Conservation (phyloP, 192 early-diverging fungal genomes). For the Podila verticillata region DNA sequence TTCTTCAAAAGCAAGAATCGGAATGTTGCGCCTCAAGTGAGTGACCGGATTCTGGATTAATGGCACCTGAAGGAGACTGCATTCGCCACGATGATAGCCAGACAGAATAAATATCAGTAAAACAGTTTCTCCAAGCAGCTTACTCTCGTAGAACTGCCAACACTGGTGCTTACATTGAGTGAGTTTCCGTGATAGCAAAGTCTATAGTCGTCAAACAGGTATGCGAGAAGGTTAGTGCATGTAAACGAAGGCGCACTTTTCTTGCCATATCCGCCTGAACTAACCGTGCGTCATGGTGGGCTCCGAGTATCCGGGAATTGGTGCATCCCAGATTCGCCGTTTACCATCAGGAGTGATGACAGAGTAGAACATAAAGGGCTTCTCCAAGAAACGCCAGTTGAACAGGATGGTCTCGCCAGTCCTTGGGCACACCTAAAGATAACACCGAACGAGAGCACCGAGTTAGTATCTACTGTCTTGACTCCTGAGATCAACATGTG, state of each 20-base stretch:
- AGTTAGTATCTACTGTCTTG: background rate
- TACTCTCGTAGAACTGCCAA: too few species aligned
- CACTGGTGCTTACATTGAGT: slow-evolving; percentile 21
- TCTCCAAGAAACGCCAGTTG: background rate
- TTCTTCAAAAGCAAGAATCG: slow-evolving; percentile 23
- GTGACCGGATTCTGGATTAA: background rate
- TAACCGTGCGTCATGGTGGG: slow-evolving; percentile 28
- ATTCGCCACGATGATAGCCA: background rate
- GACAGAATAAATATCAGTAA: background rate
- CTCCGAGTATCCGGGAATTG: slow-evolving; percentile 10
- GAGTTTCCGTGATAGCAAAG: slow-evolving; percentile 24
- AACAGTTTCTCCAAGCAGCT: too few species aligned
- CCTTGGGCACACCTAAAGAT: slow-evolving; percentile 28
- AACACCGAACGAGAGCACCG: background rate
- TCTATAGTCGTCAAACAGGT: slow-evolving; percentile 1
- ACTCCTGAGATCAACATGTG: background rate
- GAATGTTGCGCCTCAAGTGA: slow-evolving; percentile 4
- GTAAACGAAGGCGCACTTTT: background rate
- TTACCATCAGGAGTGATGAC: slow-evolving; percentile 28
- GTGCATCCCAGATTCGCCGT: slow-evolving; percentile 20
- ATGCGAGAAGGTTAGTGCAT: background rate
- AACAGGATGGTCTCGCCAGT: slow-evolving; percentile 39
- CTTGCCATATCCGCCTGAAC: background rate
- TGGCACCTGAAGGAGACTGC: slow-evolving; percentile 29
- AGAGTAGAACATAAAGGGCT: slow-evolving; percentile 25